A percentile compares a stretch with the other conserved stretches of the same genome.
Conservation (phyloP, 177 flowering plant species). For the Vitis hybrid region DNA sequence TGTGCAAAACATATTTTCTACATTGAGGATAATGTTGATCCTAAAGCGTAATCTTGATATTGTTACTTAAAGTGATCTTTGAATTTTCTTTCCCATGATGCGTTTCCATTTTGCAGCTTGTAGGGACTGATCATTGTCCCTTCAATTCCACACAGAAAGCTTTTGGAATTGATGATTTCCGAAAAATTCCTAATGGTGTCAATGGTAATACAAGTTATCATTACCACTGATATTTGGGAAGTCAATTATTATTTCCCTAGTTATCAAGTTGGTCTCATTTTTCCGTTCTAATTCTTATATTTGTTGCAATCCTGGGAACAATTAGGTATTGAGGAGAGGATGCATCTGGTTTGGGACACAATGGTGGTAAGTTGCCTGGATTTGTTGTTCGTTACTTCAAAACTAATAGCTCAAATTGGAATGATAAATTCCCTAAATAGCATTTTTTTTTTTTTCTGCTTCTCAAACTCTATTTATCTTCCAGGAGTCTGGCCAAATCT, state of each 20-base stretch:
- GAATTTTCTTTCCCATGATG: background rate
- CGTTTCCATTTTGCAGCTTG: slow-evolving; percentile 60
- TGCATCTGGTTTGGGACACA: slow-evolving; percentile 90
- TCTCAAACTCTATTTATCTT: slow-evolving; percentile 7
- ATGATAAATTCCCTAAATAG: background rate
- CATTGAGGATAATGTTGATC: background rate
- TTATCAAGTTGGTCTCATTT: background rate
- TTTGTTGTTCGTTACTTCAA: background rate
- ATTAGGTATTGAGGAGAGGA: slow-evolving; percentile 93
- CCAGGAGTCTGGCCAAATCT: slow-evolving; percentile 87
- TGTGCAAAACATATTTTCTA: background rate
- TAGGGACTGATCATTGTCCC: slow-evolving; percentile 93
- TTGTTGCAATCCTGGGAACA: background rate
- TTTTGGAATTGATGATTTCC: slow-evolving; percentile 81
- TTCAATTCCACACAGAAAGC: slow-evolving; percentile 90
- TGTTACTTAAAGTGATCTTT: background rate
- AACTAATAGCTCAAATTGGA: slow-evolving; percentile 2
- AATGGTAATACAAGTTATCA: slow-evolving; percentile 58
- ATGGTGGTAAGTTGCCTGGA: slow-evolving; percentile 74
- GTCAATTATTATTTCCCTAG: background rate
- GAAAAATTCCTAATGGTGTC: slow-evolving; percentile 96
- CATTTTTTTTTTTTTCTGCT: background rate
- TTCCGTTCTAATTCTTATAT: slow-evolving; percentile 1
- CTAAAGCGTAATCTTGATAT: background rate
- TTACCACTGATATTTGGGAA: slow-evolving; percentile 1